Conservation (phyloP, 2,329 filamentous ascomycete species). For the Rhinocladiella mackenziei region DNA sequence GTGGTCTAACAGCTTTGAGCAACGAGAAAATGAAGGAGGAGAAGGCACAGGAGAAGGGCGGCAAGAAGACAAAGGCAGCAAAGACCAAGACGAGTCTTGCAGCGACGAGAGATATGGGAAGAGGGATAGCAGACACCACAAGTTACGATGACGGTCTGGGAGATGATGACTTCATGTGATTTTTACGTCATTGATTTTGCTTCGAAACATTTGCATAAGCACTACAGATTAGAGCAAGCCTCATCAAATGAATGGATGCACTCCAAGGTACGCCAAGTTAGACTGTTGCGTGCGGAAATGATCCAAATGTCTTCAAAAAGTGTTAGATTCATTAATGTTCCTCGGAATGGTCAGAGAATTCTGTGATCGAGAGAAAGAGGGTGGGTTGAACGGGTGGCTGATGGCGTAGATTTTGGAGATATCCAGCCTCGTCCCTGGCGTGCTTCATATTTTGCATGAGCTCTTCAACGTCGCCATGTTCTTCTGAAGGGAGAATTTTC, state of each 20-base stretch:
- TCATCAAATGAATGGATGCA: neutral
- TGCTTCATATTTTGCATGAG: too few species aligned
- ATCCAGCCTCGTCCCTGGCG: too few species aligned
- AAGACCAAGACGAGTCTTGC: slow-evolving; percentile 90
- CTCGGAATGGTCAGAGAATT: too few species aligned
- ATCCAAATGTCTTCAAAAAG: neutral
- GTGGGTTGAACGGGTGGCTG: too few species aligned
- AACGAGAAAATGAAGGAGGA: slow-evolving; percentile 99
- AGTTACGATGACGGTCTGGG: slow-evolving; percentile 80
- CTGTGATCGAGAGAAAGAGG: too few species aligned
- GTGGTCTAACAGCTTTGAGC: slow-evolving; percentile 77
- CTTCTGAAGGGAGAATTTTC: too few species aligned
- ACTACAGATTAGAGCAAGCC: slow-evolving; percentile 4
- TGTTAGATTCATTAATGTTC: too few species aligned
- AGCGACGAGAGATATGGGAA: slow-evolving; percentile 51
- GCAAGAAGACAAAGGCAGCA: slow-evolving; percentile 94
- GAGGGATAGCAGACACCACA: slow-evolving; percentile 63
- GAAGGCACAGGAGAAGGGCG: slow-evolving; percentile 87
- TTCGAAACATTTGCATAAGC: slow-evolving; percentile 15
- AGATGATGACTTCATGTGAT: slow-evolving; percentile 50
- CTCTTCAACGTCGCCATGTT: too few species aligned
- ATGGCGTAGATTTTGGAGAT: too few species aligned
- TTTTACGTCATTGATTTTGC: slow-evolving; percentile 1
- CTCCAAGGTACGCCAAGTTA: slow-evolving; percentile 8
- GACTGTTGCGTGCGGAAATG: neutral